Base-by-base conservation (phyloP, 2,329 filamentous ascomycete genomes). In the Cladosporium sp. region DNA sequence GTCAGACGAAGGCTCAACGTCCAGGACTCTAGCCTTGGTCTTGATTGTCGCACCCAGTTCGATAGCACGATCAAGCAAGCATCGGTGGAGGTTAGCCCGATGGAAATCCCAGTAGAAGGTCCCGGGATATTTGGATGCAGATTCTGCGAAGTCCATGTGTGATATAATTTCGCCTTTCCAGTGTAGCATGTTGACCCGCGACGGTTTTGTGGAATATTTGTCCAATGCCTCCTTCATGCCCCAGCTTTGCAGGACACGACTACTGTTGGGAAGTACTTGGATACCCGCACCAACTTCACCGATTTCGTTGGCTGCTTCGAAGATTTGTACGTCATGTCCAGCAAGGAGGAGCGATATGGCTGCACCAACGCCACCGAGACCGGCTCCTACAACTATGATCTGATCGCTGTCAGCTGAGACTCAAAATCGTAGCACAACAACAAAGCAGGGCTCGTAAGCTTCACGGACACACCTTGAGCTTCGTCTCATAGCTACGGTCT, bases 101-200 rank as follows among this genome's bases (percentile, higher is more conserved):
- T 87, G 84, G 49, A 87, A 86, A 68, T 86, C 84, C 75, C 82
- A 83, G 69, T 85, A 86, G 28, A 79, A 83, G 32, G 76, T 79
- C 2, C 79, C 79, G 11, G 62, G 62, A 54, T 73, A 73, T 51
- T 70, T 65, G 24, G 66, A 65, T 4, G 73, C 74, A 28, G 77
- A 74, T 18, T 71, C 66, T 11, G 71, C 70, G 59, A 85, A 85
- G 68, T 86, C 78, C 77, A 86, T 80, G 0, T 75, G 72, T 0
- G 81, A 81, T 8, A 87, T 77, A 21, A 73, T 69, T 30, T 84
- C 79, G 3, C 85, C 84, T 64, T 84, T 85, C 84, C 84, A 86
- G 1, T 81, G 80, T 34, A 83, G 72, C 74, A 86, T 85, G 65
- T 85, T 85, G 69, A 75, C 81, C 64, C 74, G 77, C 65, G 72